Base-by-base conservation (phyloP, 2,329 filamentous ascomycete genomes). In the Saccharata proteae region DNA sequence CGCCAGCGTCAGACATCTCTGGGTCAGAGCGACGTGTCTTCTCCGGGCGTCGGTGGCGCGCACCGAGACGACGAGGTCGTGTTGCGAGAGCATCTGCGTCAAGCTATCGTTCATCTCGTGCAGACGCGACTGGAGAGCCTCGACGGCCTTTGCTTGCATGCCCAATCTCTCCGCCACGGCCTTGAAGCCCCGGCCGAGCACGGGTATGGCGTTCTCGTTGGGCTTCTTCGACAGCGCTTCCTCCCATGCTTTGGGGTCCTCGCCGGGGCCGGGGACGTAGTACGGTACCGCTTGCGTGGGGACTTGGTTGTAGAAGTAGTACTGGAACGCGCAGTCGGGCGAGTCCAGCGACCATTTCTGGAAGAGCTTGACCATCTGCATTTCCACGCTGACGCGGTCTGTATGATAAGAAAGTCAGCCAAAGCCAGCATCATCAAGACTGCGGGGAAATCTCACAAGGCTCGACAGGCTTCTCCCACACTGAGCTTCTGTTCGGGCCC, bases 271-370 rank as follows among this genome's bases (percentile, higher is more conserved):
- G 2, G 80, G 80, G 40, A 76, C 71, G 55, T 80, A 86, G 54
- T 80, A 85, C 8, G 80, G 80, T n/a, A 79, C 76, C 49, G 71
- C 69, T 31, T 73, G 70, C 46, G 80, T 73, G 40, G 80, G 76
- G 40, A 86, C 80, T 42, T 81, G 75, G 59, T 90, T 90, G 66
- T 90, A 92, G 54, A 90, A 83, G 62, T 88, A 88, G 49, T 80
- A 66, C 54, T 83, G 80, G 61, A 90, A 84, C 16, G 71, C 72
- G 45, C 80, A 85, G 49, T 73, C 74, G 14, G 73, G 67, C 51
- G 67, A 70, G 16, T 65, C 56, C 1, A 80, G 75, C 38, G 80
- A 67, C 82, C 82, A 90, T 58, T 86, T 85, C 38, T 73, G 64
- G 31, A 73, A 62, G 23, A 90, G 67, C 16, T 74, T 64, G 38